Conservation (phyloP, 345 rosid species). For the Kandelia obovata region DNA sequence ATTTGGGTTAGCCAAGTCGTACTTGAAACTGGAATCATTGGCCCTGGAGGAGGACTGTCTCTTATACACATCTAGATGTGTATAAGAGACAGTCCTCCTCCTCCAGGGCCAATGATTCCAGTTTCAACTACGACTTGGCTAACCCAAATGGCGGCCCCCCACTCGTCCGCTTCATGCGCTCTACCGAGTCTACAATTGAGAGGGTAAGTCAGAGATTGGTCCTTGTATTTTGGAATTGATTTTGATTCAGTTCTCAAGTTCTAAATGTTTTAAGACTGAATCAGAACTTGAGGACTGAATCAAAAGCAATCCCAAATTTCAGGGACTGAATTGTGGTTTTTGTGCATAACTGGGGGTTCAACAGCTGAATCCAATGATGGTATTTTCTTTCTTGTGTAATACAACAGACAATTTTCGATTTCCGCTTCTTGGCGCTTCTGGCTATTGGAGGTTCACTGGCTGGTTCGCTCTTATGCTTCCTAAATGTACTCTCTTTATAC, state of each 20-base stretch:
- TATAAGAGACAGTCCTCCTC: too few relatives aligned
- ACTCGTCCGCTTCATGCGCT: neutral
- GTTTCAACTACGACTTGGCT: neutral
- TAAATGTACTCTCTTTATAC: constrained; percentile 53
- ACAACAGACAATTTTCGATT: constrained; percentile 71
- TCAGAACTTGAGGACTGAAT: too few relatives aligned
- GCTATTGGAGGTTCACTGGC: constrained; percentile 86
- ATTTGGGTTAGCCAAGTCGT: neutral
- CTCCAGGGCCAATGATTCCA: neutral
- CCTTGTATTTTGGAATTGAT: neutral
- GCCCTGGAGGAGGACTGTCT: neutral
- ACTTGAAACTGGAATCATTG: neutral
- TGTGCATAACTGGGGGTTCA: too few relatives aligned
- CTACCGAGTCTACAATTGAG: neutral
- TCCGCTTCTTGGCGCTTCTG: constrained; percentile 80
- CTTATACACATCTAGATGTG: too few relatives aligned
- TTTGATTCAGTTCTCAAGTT: too few relatives aligned
- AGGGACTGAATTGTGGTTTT: too few relatives aligned
- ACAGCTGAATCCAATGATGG: neutral
- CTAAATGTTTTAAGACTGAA: too few relatives aligned
- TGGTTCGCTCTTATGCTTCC: constrained; percentile 82
- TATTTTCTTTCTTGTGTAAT: neutral
- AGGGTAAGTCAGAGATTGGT: neutral
- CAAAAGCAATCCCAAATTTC: too few relatives aligned
- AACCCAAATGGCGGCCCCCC: neutral